Evolutionary conservation across 805 yeast species (phyloP), one percentile per base, ranked within the genome.

Genomic region (Wickerhamiella alocasiicola): DNA sequence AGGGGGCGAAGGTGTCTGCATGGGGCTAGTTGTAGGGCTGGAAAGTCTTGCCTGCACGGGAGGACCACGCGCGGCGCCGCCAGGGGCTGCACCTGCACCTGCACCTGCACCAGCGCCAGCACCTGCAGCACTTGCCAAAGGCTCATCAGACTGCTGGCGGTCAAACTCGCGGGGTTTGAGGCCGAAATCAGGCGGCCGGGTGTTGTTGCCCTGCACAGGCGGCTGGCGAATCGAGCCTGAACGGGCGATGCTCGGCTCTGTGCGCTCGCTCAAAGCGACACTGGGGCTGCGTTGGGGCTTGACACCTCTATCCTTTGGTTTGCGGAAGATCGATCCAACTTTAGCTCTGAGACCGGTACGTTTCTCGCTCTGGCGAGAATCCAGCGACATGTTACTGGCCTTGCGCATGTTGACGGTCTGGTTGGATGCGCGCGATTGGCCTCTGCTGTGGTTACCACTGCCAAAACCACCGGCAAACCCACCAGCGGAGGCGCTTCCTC

Each of bases 321-420:
- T 47, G 28, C 63, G 50, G 48, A 60, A 59, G 29, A 60, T 55
- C 12, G 64, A 59, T 31, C 63, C 63, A 7, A 60, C 60, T 41
- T 54, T 53, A 23, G 63, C 55, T 15, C 60, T 46, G 35, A 60
- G 50, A 25, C 50, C 48, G 18, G 42, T 25, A 16, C 38, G 42
- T 3, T 30, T 24, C 33, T 36, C 42, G 19, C 28, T 16, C 42
- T 25, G 23, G 23, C 25, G 18, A 25, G 45, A 41, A 20, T 49
- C 46, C 42, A 36, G 37, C 34, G 43, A 36, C 33, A 48, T 41
- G 28, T 37, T 42, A 43, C 47, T 43, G 16, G 44, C 20, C 26
- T 46, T 43, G 24, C 51, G 49, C 20, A 36, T 26, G 9, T 34
- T 25, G 12, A 37, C 29, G 23, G 34, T 29, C 25, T 37, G 41